phyloP scores from a whole-genome alignment of 768 basidiomycete genomes.

The Mycena sanguinolenta region DNA sequence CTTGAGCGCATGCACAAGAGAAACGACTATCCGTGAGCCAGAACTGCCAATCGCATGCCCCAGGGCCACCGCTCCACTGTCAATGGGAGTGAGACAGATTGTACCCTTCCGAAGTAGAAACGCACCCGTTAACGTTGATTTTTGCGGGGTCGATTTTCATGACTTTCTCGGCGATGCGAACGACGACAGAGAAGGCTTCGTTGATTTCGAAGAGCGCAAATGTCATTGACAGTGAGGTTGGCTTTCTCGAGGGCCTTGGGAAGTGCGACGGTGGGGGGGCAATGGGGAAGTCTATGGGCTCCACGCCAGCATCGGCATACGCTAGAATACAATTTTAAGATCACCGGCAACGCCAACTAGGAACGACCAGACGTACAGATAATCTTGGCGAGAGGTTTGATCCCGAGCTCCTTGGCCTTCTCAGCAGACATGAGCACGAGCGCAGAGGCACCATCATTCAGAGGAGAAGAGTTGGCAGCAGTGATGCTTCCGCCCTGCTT shows the following conservation, averaged over 20 bases:
- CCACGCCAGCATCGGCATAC: conserved; percentile 96
- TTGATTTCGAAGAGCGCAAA: conserved; percentile 96
- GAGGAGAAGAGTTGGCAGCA: conserved; percentile 93
- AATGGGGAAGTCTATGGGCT: conserved; percentile 96
- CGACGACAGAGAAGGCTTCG: conserved; percentile 97
- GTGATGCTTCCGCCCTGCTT: conserved; percentile 92
- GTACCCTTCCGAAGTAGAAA: conserved; percentile 31
- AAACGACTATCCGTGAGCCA: conserved; percentile 93
- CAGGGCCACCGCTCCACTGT: conserved; percentile 94
- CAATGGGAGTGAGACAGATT: conserved; percentile 39
- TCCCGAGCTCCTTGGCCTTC: conserved; percentile 90
- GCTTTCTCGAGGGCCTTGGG: conserved; percentile 91
- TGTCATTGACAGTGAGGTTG: conserved; percentile 84
- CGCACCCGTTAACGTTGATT: conserved; percentile 91
- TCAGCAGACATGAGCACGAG: conserved; percentile 94
- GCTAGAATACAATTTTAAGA: conserved; percentile 60
- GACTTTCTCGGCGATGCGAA: conserved; percentile 90
- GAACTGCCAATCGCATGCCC: conserved; percentile 98
- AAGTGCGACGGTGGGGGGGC: conserved; percentile 96
- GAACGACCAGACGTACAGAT: conserved; percentile 74
- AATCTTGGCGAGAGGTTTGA: conserved; percentile 94
- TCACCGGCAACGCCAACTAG: conserved; percentile 26
- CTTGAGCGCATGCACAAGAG: conserved; percentile 92
- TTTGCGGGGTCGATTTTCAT: conserved; percentile 87
- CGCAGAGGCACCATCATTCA: conserved; percentile 98